phyloP scores from a whole-genome alignment of 257 asterid species.

The Rehmannia glutinosa region DNA sequence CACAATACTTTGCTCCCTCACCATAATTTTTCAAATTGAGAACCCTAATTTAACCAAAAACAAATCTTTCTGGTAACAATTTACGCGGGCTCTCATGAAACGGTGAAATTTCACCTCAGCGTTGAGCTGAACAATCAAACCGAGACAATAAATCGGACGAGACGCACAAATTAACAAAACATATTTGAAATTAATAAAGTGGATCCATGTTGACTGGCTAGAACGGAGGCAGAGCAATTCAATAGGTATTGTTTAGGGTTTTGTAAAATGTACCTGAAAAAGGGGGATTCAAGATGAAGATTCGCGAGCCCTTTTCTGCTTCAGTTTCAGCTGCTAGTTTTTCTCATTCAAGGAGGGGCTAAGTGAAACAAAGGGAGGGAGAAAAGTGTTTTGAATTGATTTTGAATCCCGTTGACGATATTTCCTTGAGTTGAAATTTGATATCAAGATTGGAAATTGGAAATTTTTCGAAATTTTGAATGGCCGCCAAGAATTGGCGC shows the following conservation, averaged over 20 bases:
- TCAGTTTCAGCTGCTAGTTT: slow-evolving; percentile 12
- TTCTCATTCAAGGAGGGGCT: not conserved
- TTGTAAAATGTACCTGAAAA: slow-evolving; percentile 26
- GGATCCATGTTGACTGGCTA: not conserved
- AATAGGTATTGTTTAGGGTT: slow-evolving; percentile 26
- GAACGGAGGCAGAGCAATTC: not conserved
- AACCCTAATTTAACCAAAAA: slow-evolving; percentile 11
- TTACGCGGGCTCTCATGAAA: slow-evolving; percentile 20
- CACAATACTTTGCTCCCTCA: slow-evolving; percentile 72
- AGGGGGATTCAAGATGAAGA: slow-evolving; percentile 9
- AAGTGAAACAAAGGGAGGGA: slow-evolving; percentile 6
- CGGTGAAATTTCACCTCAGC: slow-evolving; percentile 10
- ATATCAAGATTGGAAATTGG: not conserved
- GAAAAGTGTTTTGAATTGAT: slow-evolving; percentile 23
- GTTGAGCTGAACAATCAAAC: slow-evolving; percentile 6
- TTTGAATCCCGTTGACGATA: slow-evolving; percentile 14
- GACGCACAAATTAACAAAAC: slow-evolving; percentile 9
- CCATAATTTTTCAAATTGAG: slow-evolving; percentile 42
- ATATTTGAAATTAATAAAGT: not conserved
- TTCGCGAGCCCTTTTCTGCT: not conserved
- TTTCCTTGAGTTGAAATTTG: not conserved
- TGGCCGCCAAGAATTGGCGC: slow-evolving; percentile 63
- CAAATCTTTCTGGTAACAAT: slow-evolving; percentile 3
- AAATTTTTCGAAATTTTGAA: slow-evolving; percentile 27
- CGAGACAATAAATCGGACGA: not conserved